phyloP scores from a whole-genome alignment of 1,139 yeast genomes.

The Blastobotrys illinoisensis region DNA sequence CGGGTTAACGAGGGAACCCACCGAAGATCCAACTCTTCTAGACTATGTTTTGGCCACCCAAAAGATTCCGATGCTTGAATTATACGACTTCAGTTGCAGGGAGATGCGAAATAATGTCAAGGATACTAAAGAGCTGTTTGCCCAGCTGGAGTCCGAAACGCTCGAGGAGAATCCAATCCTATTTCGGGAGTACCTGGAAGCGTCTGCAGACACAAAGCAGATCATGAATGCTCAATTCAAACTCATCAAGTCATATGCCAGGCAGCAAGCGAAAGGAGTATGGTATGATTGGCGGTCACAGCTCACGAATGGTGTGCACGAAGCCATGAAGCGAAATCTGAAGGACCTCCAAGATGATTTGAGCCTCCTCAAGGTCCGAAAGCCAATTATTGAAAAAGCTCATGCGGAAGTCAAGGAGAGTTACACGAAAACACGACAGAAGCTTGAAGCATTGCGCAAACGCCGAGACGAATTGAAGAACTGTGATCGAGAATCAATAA shows the following conservation, averaged over 20 bases:
- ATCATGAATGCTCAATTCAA: slow-evolving; percentile 44
- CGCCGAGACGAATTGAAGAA: slow-evolving; percentile 17
- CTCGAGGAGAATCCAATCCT: slow-evolving; percentile 45
- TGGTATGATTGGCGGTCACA: slow-evolving; percentile 57
- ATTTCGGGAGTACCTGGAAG: slow-evolving; percentile 43
- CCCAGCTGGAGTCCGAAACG: slow-evolving; percentile 42
- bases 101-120: slow-evolving; percentile 48
- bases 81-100: slow-evolving; percentile 39
- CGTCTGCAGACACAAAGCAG: slow-evolving; percentile 37
- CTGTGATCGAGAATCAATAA: slow-evolving; percentile 14
- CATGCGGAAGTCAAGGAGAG: slow-evolving; percentile 25
- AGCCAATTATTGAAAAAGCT: slow-evolving; percentile 31
- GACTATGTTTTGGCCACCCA: slow-evolving; percentile 27
- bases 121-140: slow-evolving; percentile 41
- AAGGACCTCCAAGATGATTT: slow-evolving; percentile 21
- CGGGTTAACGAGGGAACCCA: slow-evolving; percentile 19
- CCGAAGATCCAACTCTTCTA: slow-evolving; percentile 20
- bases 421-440: slow-evolving; percentile 15
- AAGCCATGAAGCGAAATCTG: slow-evolving; percentile 35
- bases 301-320: slow-evolving; percentile 40
- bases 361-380: slow-evolving; percentile 14
- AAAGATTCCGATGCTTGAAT: slow-evolving; percentile 29
- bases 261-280: slow-evolving; percentile 46
- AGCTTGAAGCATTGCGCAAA: slow-evolving; percentile 26
- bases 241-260: slow-evolving; percentile 44